Base-by-base conservation (phyloP, 169 alveolate genomes). In the Cryptosporidium ryanae region DNA sequence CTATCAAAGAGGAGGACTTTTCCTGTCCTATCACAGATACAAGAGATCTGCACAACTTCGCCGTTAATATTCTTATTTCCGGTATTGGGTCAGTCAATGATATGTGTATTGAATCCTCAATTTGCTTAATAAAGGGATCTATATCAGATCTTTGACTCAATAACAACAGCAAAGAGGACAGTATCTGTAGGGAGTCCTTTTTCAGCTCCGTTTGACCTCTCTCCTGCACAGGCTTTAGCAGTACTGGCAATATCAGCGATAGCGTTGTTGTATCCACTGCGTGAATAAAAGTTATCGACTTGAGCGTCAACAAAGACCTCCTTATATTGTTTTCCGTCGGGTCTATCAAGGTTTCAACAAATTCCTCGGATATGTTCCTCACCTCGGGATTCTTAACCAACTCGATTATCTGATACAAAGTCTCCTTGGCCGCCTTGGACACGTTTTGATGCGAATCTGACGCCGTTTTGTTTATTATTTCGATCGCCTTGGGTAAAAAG, bases 401-500 rank as follows among this genome's bases (percentile, higher is more conserved):
- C 1, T 52, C 38, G 13, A 46, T 38, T 54, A 76, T 76, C n/a
- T 76, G 44, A 31, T 44, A 27, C 15, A 76, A 65, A 57, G 87
- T 76, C 27, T 76, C 76, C 15, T 63, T 32, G 5, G 87, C 87
- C 46, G 87, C 87, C 13, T 57, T 70, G 29, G 87, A 76, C 23
- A 76, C 87, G 29, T 76, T 76, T 38, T 67, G 87, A 46, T 76
- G 87, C 7, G 87, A 76, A 43, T 76, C 87, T 12, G 87, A 76
- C 21, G 64, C 48, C 4, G 87, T 38, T 23, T 55, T 55, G 38
- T 61, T 57, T 21, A 76, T 59, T 44, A 70, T 76, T 50, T 76
- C 64, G 5, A 76, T 76, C 13, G 87, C 87, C 5, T 61, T 55
- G 8, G 87, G 87, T 48, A 76, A 59, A 46, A 55, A 76, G 5